phyloP scores from a whole-genome alignment of 2,329 filamentous ascomycete species.

The Dichotomopilus funicola region DNA sequence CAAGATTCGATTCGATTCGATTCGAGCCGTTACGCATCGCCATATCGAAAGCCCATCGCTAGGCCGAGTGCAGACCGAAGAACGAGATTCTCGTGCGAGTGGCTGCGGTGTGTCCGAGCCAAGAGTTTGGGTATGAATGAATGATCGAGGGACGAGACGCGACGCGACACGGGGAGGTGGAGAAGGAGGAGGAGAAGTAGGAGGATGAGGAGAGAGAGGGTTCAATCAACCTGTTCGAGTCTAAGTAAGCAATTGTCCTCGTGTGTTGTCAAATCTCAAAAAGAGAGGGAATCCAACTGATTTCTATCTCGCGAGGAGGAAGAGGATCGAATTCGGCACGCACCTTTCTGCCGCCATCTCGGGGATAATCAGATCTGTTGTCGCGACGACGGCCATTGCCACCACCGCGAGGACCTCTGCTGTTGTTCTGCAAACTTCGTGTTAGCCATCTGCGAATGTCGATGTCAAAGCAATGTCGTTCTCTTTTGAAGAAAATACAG shows the following conservation, averaged over 20 bases:
- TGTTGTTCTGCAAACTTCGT: constrained; percentile 16
- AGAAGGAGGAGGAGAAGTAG: no score
- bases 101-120: constrained; percentile 23
- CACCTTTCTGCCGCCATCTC: constrained; percentile 90
- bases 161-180: constrained; percentile 12
- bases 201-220: constrained; percentile 20
- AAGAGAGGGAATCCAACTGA: no score
- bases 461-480: not conserved
- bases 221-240: constrained; percentile 22
- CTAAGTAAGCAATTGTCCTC: no score
- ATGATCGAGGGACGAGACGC: constrained; percentile 23
- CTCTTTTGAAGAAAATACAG: not conserved
- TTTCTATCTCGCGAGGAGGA: no score
- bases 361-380: constrained; percentile 49
- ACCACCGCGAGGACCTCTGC: constrained; percentile 17
- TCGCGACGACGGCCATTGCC: constrained; percentile 23
- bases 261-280: no score
- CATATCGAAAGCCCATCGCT: no score
- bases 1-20: constrained; percentile 21
- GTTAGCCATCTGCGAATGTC: constrained; percentile 4
- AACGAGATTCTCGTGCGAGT: constrained; percentile 9
- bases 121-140: constrained; percentile 3
- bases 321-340: constrained; percentile 1
- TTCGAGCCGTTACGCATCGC: no score
- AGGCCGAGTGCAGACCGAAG: no score